Conservation (phyloP, 2,329 filamentous ascomycete genomes). For the Grosmannia clavigera region DNA sequence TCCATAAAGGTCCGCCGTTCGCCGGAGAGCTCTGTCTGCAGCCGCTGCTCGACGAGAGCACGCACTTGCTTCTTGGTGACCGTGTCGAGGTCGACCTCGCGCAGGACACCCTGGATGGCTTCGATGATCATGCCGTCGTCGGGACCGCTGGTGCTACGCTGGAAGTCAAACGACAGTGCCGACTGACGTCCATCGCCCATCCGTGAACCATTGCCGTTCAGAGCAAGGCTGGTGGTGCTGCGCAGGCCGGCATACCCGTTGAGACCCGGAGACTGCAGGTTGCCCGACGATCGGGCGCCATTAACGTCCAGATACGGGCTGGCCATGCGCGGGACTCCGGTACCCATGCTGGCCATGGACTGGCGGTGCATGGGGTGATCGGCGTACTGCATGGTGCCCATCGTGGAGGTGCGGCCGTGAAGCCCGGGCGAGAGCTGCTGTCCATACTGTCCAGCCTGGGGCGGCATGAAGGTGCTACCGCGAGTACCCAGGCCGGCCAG, state of each 20-base stretch:
- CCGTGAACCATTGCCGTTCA: slow-evolving; percentile 30
- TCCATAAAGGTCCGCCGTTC: slow-evolving; percentile 86
- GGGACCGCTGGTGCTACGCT: slow-evolving; percentile 49
- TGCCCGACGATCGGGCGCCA: slow-evolving; percentile 48
- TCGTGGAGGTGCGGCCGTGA: slow-evolving; percentile 26
- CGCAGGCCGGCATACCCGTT: slow-evolving; percentile 18
- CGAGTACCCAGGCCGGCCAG: slow-evolving; percentile 68
- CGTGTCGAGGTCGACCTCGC: slow-evolving; percentile 86
- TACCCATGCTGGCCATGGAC: slow-evolving; percentile 57
- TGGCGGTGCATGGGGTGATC: slow-evolving; percentile 47
- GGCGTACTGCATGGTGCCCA: slow-evolving; percentile 30
- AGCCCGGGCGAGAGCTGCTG: slow-evolving; percentile 62
- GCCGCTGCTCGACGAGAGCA: slow-evolving; percentile 79
- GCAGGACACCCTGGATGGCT: slow-evolving; percentile 69
- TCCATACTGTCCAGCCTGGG: slow-evolving; percentile 53
- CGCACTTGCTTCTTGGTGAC: slow-evolving; percentile 97
- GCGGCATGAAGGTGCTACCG: slow-evolving; percentile 64
- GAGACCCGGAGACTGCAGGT: slow-evolving; percentile 33
- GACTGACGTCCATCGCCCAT: slow-evolving; percentile 35
- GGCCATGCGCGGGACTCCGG: slow-evolving; percentile 32
- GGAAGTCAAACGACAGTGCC: slow-evolving; percentile 47
- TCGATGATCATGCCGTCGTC: slow-evolving; percentile 73
- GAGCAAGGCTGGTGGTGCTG: slow-evolving; percentile 34
- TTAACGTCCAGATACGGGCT: slow-evolving; percentile 48
- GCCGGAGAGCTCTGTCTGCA: slow-evolving; percentile 79